A percentile compares a stretch with the other conserved stretches of the same genome.
Conservation (phyloP, 2,329 filamentous ascomycete genomes). For the Botryotinia globosa region DNA sequence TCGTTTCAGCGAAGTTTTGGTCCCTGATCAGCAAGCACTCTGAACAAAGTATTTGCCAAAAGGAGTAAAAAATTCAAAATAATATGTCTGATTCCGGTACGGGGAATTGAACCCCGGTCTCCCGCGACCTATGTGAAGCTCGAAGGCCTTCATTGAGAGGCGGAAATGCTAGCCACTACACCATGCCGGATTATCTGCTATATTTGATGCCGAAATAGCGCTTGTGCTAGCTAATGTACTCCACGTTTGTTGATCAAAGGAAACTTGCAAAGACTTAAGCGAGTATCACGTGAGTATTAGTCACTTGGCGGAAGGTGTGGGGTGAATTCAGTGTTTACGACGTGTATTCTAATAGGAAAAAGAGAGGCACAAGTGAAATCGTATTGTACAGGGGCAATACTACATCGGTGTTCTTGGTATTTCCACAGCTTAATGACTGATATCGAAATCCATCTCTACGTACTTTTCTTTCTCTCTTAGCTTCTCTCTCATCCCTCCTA, state of each 20-base stretch:
- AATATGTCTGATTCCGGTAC: not conserved
- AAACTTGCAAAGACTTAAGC: not conserved
- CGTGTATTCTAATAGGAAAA: not conserved
- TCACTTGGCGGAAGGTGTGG: not conserved
- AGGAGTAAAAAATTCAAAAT: fast-evolving
- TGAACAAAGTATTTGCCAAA: not conserved
- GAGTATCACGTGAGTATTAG: not conserved
- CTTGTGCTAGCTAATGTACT: not conserved
- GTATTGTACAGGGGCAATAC: not conserved
- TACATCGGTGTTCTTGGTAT: not conserved
- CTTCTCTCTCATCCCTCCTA: not conserved
- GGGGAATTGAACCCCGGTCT: slow-evolving; percentile 2
- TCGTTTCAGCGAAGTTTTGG: not conserved
- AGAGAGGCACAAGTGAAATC: not conserved
- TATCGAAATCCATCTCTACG: not conserved
- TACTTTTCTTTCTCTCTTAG: not conserved
- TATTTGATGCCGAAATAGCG: fast-evolving
- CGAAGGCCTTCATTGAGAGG: not conserved
- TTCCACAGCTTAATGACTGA: not conserved
- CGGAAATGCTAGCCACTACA: slow-evolving; percentile 18
- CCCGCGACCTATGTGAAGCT: not conserved
- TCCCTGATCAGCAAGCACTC: not conserved
- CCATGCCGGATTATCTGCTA: not conserved
- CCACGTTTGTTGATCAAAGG: not conserved
- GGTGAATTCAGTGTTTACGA: not conserved